Conservation (phyloP, 2,329 filamentous ascomycete genomes). For the Colletotrichum graminicola region DNA sequence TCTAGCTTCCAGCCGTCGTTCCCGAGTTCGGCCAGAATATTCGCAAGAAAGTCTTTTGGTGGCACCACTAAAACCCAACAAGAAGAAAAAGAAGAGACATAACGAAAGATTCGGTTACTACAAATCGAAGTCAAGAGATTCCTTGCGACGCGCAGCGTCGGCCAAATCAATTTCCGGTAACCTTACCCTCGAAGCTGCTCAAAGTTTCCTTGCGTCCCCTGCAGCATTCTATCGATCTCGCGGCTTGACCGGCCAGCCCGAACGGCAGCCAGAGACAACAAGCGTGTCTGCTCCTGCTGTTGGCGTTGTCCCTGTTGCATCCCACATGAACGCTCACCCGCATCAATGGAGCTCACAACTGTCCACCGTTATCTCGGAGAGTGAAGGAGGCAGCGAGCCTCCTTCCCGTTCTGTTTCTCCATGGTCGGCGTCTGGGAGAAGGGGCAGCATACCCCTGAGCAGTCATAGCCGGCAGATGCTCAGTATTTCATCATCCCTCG, state of each 20-base stretch:
- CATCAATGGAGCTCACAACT: slow-evolving; percentile 75
- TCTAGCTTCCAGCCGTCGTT: slow-evolving; percentile 50
- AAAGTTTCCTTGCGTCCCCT: slow-evolving; percentile 54
- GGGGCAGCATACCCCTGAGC: slow-evolving; percentile 63
- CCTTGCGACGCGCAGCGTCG: slow-evolving; percentile 62
- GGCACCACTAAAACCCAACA: slow-evolving; percentile 63
- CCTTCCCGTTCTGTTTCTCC: slow-evolving; percentile 63
- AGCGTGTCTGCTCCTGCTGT: slow-evolving; percentile 39
- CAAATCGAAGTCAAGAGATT: slow-evolving; percentile 65
- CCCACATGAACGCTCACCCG: slow-evolving; percentile 60
- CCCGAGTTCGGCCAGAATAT: slow-evolving; percentile 58
- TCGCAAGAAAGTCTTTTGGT: slow-evolving; percentile 73
- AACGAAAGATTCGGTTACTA: slow-evolving; percentile 63
- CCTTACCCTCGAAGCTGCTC: slow-evolving; percentile 62
- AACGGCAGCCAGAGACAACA: slow-evolving; percentile 48
- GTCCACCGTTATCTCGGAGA: slow-evolving; percentile 73
- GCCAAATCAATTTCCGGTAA: slow-evolving; percentile 68
- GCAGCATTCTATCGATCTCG: slow-evolving; percentile 55
- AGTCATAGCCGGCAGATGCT: slow-evolving; percentile 67
- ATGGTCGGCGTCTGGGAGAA: slow-evolving; percentile 57
- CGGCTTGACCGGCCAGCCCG: slow-evolving; percentile 49
- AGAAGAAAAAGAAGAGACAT: slow-evolving; percentile 60
- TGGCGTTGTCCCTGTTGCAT: slow-evolving; percentile 11
- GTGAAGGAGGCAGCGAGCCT: slow-evolving; percentile 65
- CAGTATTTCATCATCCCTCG: slow-evolving; percentile 69